Conservation (phyloP, 2,329 filamentous ascomycete species). For the Paecilomyces sp. region DNA sequence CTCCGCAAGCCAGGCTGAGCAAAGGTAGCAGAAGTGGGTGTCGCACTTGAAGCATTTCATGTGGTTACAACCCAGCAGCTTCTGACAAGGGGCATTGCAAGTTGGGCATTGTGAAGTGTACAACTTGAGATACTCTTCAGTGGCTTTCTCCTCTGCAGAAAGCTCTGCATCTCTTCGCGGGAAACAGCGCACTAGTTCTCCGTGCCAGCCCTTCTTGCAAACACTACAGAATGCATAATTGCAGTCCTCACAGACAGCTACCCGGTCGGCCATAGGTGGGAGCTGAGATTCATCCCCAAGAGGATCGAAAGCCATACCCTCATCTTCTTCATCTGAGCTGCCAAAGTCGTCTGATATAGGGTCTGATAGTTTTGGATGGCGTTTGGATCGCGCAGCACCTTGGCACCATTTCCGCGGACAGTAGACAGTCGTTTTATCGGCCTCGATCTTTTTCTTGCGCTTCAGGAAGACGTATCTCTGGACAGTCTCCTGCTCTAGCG, state of each 20-base stretch:
- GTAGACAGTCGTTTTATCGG: slow-evolving; percentile 85
- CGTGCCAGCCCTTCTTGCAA: slow-evolving; percentile 84
- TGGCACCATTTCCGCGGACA: slow-evolving; percentile 91
- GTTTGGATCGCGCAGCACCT: slow-evolving; percentile 72
- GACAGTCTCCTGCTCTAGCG: slow-evolving; percentile 62
- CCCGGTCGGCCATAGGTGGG: slow-evolving; percentile 53
- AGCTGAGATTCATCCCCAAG: slow-evolving; percentile 34
- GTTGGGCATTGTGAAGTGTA: slow-evolving; percentile 87
- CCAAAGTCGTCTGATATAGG: slow-evolving; percentile 48
- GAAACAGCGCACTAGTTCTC: slow-evolving; percentile 68
- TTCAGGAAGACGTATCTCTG: slow-evolving; percentile 84
- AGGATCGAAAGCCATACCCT: slow-evolving; percentile 38
- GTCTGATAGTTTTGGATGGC: slow-evolving; percentile 63
- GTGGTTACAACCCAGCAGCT: slow-evolving; percentile 91
- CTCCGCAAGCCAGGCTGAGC: slow-evolving; percentile 75
- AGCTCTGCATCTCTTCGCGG: slow-evolving; percentile 61
- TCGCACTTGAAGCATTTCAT: slow-evolving; percentile 90
- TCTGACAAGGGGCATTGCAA: slow-evolving; percentile 77
- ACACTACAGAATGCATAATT: slow-evolving; percentile 77
- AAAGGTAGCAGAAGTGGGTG: slow-evolving; percentile 93
- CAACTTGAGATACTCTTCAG: slow-evolving; percentile 70
- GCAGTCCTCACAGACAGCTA: slow-evolving; percentile 85
- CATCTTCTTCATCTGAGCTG: slow-evolving; percentile 46
- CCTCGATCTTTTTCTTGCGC: slow-evolving; percentile 86
- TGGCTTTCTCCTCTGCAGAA: slow-evolving; percentile 77